Conservation (phyloP, 2,329 filamentous ascomycete genomes). For the Purpureocillium takamizusanense region DNA sequence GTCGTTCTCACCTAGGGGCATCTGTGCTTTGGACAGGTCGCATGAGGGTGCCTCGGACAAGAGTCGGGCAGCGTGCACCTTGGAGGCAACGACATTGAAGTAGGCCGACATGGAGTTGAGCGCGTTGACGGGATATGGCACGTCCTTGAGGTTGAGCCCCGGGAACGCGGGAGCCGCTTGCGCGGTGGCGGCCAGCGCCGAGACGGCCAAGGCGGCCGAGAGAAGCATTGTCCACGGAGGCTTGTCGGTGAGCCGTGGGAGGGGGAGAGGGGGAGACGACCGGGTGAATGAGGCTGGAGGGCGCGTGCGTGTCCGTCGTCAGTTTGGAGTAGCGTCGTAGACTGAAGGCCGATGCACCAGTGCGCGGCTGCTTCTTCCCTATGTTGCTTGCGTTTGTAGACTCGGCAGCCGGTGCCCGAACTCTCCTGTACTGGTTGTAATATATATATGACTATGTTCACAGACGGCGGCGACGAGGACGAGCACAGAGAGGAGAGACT, state of each 20-base stretch:
- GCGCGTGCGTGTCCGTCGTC: too few relatives aligned
- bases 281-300: too few relatives aligned
- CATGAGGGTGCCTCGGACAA: constrained; percentile 36
- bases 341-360: background rate
- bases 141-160: constrained; percentile 23
- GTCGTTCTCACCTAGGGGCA: constrained; percentile 36
- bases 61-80: constrained; percentile 38
- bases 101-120: constrained; percentile 46
- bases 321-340: too few relatives aligned
- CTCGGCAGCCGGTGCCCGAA: background rate
- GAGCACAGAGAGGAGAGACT: constrained; percentile 12
- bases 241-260: too few relatives aligned
- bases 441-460: too few relatives aligned
- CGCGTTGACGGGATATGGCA: constrained; percentile 25
- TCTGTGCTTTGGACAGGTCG: constrained; percentile 41
- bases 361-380: background rate
- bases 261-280: too few relatives aligned
- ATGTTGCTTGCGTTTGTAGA: too few relatives aligned
- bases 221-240: too few relatives aligned
- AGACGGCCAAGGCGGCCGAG: constrained; percentile 33
- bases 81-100: constrained; percentile 50
- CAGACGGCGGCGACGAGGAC: constrained; percentile 3
- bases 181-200: constrained; percentile 35
- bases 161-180: constrained; percentile 36
- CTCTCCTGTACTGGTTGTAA: too few relatives aligned